Evolutionary conservation across 805 yeast genomes (phyloP).

Genomic region (Blastobotrys attinorum): DNA sequence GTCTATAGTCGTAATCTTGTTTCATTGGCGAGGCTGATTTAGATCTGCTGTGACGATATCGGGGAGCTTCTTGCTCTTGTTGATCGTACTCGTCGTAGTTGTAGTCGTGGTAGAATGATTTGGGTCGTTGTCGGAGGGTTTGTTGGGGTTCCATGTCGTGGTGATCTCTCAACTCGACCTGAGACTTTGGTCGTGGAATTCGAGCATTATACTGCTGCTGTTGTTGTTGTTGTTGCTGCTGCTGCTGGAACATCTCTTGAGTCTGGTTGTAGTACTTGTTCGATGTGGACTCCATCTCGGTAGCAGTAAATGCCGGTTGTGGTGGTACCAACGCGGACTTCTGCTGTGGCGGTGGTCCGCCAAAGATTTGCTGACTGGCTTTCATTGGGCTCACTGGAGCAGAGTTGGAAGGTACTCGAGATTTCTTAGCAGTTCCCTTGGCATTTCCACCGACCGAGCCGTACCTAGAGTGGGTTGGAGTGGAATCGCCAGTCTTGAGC

Average conservation of each 20-base stretch:
- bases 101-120: conserved; percentile 10
- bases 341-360: too few species aligned
- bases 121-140: conserved; percentile 13
- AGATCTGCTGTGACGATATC: conserved; percentile 12
- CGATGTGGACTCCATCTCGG: conserved; percentile 35
- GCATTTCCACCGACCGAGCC: background rate
- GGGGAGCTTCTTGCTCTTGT: conserved; percentile 7
- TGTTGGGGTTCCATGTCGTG: conserved; percentile 19
- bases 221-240: conserved; percentile 1
- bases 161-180: conserved; percentile 16
- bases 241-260: conserved; percentile 16
- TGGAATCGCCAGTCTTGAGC: conserved; percentile 23
- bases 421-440: background rate
- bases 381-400: conserved; percentile 23
- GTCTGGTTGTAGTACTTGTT: conserved; percentile 22
- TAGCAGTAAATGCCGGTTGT: conserved; percentile 28
- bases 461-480: conserved; percentile 9
- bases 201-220: conserved; percentile 2
- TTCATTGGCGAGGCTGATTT: conserved; percentile 16
- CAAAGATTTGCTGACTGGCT: background rate
- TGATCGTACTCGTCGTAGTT: conserved; percentile 7
- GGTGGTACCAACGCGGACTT: conserved; percentile 22
- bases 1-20: background rate
- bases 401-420: conserved; percentile 19
- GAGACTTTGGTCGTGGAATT: conserved; percentile 19